These are phyloP conservation scores for Arthrobotrys pseudoclavata DNA, from an alignment of 2,329 filamentous ascomycete genomes.

Conservation along the genomic window DNA sequence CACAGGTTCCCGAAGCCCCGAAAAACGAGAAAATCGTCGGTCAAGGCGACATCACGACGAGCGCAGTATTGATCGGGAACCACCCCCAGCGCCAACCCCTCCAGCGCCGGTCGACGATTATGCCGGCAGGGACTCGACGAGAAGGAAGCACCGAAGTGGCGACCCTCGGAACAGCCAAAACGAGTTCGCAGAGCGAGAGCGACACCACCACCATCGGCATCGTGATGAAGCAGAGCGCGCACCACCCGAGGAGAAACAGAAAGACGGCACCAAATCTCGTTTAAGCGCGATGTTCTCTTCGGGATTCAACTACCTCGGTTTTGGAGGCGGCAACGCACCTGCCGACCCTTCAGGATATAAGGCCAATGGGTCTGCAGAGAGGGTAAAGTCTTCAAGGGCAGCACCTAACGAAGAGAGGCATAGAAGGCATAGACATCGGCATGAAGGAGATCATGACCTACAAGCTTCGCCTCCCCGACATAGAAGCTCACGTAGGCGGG, in stretches of 20 bases:
- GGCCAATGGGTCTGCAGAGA: constrained; percentile 45
- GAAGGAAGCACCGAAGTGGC: constrained; percentile 43
- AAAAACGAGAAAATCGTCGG: constrained; percentile 69
- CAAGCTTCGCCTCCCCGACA: constrained; percentile 45
- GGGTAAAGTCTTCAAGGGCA: constrained; percentile 12
- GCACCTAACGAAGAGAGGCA: constrained; percentile 35
- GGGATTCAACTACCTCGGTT: constrained; percentile 40
- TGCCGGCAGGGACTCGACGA: constrained; percentile 24
- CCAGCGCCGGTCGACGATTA: constrained; percentile 23
- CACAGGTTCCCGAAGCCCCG: constrained; percentile 52
- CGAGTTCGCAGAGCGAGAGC: constrained; percentile 43
- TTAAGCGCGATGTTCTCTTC: constrained; percentile 51
- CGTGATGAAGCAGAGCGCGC: constrained; percentile 34
- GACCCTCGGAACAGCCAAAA: constrained; percentile 45
- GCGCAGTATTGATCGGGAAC: constrained; percentile 21
- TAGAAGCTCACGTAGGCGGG: constrained; percentile 43
- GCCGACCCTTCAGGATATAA: constrained; percentile 19
- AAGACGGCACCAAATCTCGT: constrained; percentile 51
- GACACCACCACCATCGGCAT: constrained; percentile 37
- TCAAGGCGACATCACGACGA: constrained; percentile 47
- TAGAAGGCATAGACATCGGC: constrained; percentile 41
- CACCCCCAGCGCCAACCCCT: constrained; percentile 4
- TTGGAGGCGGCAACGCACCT: constrained; percentile 31
- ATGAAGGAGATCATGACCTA: constrained; percentile 27
- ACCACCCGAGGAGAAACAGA: constrained; percentile 43